Base-by-base conservation (phyloP, 345 rosid species). In the Punica granatum region DNA sequence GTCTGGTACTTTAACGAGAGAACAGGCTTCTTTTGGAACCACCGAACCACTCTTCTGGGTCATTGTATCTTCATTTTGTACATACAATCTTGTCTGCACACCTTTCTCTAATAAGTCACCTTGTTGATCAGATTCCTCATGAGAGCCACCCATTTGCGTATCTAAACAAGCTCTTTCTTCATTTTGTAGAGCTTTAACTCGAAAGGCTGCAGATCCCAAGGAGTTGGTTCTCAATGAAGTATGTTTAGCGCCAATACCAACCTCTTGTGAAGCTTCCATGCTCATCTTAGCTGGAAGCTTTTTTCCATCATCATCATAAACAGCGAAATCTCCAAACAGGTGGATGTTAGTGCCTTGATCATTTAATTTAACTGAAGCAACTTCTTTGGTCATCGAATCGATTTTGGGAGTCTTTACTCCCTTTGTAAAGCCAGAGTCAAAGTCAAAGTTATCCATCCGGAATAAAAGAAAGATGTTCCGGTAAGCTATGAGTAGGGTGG, bases 391-490 rank as follows among this genome's bases (percentile, higher is more conserved):
- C 43, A 74, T 80, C 23, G 63, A 41, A 19, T 64, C 76, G 68
- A 76, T 85, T 68, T 59, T 61, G 32, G 64, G 39, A 66, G 73
- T 66, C 64, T 81, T 71, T 66, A 70, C 77, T 75, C 73, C 84
- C 72, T 81, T 76, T 10, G 12, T 70, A 68, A 75, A 53, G 70
- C 74, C 65, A 73, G 92, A 68, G 75, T 67, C 80, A 69, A 84
- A 76, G 70, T 80, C 66, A 69, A 88, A 90, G 74, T 53, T 72
- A 66, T 84, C 95, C 74, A 85, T 71, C 78, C 92, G 86, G 83
- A 70, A 76, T 49, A 14, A 7, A 23, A 59, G 21, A 66, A 66
- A 49, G 11, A 16, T 36, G 15, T 56, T 30, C 1, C 10, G 37
- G 30, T 58, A 23, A 68, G 37, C 26, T 4, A 30, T 13, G 16